These are phyloP conservation scores for Colletotrichum cuscutae DNA, from an alignment of 2,329 filamentous ascomycete species.

Conservation along the genomic window DNA sequence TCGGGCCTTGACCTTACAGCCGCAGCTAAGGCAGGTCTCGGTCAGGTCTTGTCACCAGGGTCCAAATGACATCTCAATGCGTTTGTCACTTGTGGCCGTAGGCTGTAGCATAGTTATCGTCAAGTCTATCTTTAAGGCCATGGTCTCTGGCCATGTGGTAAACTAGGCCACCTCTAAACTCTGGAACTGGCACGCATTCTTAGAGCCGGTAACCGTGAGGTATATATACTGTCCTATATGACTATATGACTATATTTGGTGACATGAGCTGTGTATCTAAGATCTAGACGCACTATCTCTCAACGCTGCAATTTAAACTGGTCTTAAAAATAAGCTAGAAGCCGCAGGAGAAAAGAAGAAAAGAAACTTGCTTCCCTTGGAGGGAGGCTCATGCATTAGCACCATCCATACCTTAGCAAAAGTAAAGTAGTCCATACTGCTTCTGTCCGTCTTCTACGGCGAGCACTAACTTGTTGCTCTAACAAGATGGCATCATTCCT, in stretches of 20 bases:
- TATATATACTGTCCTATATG: not conserved
- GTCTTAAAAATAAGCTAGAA: not conserved
- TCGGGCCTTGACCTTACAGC: not conserved
- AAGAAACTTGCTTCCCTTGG: not conserved
- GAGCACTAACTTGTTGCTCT: not conserved
- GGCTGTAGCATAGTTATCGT: not conserved
- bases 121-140: not conserved
- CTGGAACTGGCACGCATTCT: not conserved
- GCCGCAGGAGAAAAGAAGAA: not conserved
- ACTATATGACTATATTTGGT: not conserved
- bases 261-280: not conserved
- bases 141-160: not conserved
- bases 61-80: slow-evolving; percentile 1
- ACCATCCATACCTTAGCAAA: too few species aligned
- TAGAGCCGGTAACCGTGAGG: not conserved
- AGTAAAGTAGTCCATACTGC: too few species aligned
- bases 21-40: not conserved
- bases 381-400: not conserved
- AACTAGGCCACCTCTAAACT: not conserved
- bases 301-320: not conserved
- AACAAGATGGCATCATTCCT: too few species aligned
- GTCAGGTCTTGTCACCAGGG: not conserved
- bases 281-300: not conserved
- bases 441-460: not conserved
- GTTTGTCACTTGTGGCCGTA: not conserved